Evolutionary conservation across 305 asterid genomes (phyloP).

Genomic region (Fraxinus sp.): DNA sequence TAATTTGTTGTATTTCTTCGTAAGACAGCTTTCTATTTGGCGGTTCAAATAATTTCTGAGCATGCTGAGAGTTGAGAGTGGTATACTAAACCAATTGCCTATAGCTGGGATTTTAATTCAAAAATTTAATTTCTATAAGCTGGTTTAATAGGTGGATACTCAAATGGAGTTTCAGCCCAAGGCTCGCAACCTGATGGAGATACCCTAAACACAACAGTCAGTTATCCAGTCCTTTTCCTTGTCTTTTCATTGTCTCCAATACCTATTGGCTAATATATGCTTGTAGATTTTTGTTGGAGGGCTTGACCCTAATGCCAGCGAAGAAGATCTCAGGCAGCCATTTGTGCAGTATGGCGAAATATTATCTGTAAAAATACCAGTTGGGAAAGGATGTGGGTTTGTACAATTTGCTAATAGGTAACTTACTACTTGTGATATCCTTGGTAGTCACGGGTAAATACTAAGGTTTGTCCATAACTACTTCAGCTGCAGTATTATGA

Average conservation of each 20-base stretch:
- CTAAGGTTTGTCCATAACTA: not conserved
- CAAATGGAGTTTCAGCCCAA: slow-evolving; percentile 43
- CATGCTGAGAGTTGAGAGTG: not conserved
- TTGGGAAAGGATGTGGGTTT: slow-evolving; percentile 95
- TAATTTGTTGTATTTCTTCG: not conserved
- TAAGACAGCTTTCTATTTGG: not conserved
- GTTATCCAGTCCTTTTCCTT: slow-evolving; percentile 26
- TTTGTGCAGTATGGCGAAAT: slow-evolving; percentile 82
- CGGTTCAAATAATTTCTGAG: not conserved
- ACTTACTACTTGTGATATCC: not conserved
- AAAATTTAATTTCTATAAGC: slow-evolving; percentile 16
- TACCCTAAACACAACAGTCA: slow-evolving; percentile 50
- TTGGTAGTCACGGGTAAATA: not conserved
- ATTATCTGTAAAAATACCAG: slow-evolving; percentile 83
- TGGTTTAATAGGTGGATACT: slow-evolving; percentile 63
- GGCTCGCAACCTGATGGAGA: slow-evolving; percentile 50
- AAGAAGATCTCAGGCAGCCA: slow-evolving; percentile 89
- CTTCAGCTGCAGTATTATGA: not conserved
- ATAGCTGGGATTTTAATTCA: slow-evolving; percentile 5
- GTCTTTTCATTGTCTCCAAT: not conserved
- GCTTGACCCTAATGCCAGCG: slow-evolving; percentile 77
- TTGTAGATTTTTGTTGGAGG: slow-evolving; percentile 96
- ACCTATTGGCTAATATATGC: slow-evolving; percentile 26
- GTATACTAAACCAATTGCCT: not conserved
- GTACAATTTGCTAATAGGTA: slow-evolving; percentile 90